Conservation (phyloP, 2,329 filamentous ascomycete genomes). For the Clonostachys byssicola region DNA sequence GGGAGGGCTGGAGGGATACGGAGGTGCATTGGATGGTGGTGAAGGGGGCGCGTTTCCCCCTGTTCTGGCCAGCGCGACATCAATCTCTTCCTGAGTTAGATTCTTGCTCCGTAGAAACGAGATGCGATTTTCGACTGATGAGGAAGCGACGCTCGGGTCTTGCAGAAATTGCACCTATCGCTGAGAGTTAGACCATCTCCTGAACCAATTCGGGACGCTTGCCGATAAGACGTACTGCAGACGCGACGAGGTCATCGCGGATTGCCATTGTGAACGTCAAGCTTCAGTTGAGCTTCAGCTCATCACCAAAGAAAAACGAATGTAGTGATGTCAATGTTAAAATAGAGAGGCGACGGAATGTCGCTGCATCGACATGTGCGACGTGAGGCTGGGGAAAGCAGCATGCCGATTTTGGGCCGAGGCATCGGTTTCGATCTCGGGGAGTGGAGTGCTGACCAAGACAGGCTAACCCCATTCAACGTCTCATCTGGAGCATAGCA, state of each 20-base stretch:
- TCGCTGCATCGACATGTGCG: too few relatives aligned
- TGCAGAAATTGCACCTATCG: conserved; percentile 65
- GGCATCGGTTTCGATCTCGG: conserved; percentile 10
- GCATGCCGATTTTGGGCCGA: conserved; percentile 18
- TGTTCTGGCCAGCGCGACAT: conserved; percentile 73
- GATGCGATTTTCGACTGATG: conserved; percentile 88
- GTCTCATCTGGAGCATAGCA: too few relatives aligned
- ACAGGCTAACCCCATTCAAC: too few relatives aligned
- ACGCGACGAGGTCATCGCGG: conserved; percentile 87
- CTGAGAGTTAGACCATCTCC: too few relatives aligned
- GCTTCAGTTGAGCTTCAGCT: too few relatives aligned
- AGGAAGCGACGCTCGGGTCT: conserved; percentile 85
- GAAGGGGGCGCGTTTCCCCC: conserved; percentile 50
- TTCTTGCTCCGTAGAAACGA: conserved; percentile 96
- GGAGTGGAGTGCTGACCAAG: too few relatives aligned
- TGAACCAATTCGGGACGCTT: not conserved
- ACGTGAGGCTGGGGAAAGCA: too few relatives aligned
- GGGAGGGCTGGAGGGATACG: conserved; percentile 22
- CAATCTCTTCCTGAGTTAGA: conserved; percentile 92
- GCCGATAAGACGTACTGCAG: conserved; percentile 54
- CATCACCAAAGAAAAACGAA: too few relatives aligned
- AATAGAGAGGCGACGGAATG: too few relatives aligned
- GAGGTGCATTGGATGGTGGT: conserved; percentile 8
- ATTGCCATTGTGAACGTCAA: conserved; percentile 60
- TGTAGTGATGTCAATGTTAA: too few relatives aligned